These are phyloP conservation scores for Botrytis galanthina DNA, from an alignment of 2,329 filamentous ascomycete genomes.

Conservation along the genomic window DNA sequence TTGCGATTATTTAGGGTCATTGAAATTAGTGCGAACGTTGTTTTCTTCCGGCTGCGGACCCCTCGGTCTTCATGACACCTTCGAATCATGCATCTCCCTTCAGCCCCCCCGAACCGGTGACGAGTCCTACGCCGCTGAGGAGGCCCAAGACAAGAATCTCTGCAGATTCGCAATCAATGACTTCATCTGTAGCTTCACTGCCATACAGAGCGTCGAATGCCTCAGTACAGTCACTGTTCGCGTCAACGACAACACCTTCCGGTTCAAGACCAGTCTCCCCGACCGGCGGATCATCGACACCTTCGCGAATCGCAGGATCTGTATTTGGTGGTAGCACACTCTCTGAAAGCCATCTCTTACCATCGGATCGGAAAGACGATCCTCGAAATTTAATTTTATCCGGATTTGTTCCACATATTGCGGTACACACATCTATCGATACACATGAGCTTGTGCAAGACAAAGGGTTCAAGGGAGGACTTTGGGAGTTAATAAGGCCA, in stretches of 20 bases:
- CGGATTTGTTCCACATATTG: conserved; percentile 86
- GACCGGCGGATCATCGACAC: conserved; percentile 53
- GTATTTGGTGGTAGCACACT: conserved; percentile 49
- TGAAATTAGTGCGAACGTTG: conserved; percentile 34
- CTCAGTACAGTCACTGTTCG: conserved; percentile 60
- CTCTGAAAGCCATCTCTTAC: conserved; percentile 37
- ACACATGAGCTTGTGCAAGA: conserved; percentile 75
- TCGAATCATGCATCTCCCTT: conserved; percentile 65
- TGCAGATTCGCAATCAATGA: conserved; percentile 50
- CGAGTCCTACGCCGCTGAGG: conserved; percentile 55
- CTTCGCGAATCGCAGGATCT: conserved; percentile 57
- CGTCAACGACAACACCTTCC: conserved; percentile 65
- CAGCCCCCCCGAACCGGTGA: conserved; percentile 47
- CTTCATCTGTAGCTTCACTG: conserved; percentile 49
- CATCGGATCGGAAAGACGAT: conserved; percentile 41
- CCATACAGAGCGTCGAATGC: conserved; percentile 55
- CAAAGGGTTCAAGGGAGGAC: conserved; percentile 80
- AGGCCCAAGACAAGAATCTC: conserved; percentile 59
- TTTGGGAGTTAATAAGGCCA: conserved; percentile 82
- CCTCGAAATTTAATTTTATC: conserved; percentile 69
- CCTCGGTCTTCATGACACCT: conserved; percentile 61
- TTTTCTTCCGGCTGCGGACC: conserved; percentile 21
- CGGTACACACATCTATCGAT: conserved; percentile 81
- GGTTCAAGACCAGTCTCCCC: conserved; percentile 68
- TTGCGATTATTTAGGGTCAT: conserved; percentile 43